phyloP scores from a whole-genome alignment of 1,139 yeast species.

The Kodamaea sp. region DNA sequence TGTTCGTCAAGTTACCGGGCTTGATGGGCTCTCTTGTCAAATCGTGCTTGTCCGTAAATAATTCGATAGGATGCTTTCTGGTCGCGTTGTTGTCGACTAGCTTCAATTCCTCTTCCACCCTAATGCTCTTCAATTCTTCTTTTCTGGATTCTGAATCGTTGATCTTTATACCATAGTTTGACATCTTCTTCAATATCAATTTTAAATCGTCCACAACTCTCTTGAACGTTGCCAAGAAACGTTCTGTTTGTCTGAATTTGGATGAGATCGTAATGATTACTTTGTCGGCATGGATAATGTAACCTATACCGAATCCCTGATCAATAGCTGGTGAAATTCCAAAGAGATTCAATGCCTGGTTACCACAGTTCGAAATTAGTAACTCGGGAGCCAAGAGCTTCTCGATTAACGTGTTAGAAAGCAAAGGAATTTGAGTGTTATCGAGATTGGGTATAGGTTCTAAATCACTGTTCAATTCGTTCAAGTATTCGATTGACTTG shows the following conservation, averaged over 20 bases:
- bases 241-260: slow-evolving; percentile 70
- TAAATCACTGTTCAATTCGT: slow-evolving; percentile 40
- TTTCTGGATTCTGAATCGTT: slow-evolving; percentile 39
- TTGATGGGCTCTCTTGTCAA: slow-evolving; percentile 21
- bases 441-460: slow-evolving; percentile 20
- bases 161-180: slow-evolving; percentile 34
- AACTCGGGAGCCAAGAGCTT: slow-evolving; percentile 44
- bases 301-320: slow-evolving; percentile 77
- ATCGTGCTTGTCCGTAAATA: slow-evolving; percentile 28
- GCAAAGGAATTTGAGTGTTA: slow-evolving; percentile 41
- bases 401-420: slow-evolving; percentile 57
- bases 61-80: slow-evolving; percentile 40
- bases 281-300: slow-evolving; percentile 65
- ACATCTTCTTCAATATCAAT: slow-evolving; percentile 41
- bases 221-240: slow-evolving; percentile 63
- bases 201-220: slow-evolving; percentile 60
- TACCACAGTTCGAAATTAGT: slow-evolving; percentile 66
- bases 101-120: slow-evolving; percentile 40
- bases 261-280: slow-evolving; percentile 65
- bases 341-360: slow-evolving; percentile 70
- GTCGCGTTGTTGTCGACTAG: slow-evolving; percentile 32
- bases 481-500: slow-evolving; percentile 37
- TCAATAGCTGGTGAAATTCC: slow-evolving; percentile 78
- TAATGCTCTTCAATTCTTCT: slow-evolving; percentile 34
- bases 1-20: slow-evolving; percentile 9